Conservation (phyloP, 2,329 filamentous ascomycete genomes). For the Ophiostoma ips region DNA sequence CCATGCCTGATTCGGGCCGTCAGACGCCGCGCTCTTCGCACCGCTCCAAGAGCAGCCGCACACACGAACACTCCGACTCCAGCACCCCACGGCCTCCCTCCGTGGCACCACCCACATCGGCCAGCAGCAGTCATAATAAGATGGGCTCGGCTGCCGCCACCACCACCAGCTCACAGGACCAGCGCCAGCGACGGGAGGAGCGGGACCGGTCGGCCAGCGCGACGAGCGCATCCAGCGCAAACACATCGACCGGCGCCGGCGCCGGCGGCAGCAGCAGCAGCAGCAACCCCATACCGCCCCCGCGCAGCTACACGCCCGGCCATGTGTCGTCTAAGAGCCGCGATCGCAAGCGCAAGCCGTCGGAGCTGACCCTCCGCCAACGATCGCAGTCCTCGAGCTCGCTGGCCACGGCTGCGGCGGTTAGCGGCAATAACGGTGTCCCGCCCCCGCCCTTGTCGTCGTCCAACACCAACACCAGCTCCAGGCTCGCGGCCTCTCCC, state of each 20-base stretch:
- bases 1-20: constrained; percentile 30
- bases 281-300: constrained; percentile 22
- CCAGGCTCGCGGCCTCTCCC: constrained; percentile 13
- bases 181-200: constrained; percentile 15
- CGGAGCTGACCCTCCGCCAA: constrained; percentile 39
- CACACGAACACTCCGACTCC: constrained; percentile 33
- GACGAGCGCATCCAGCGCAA: constrained; percentile 17
- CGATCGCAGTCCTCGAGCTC: constrained; percentile 36
- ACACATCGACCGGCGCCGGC: constrained; percentile 13
- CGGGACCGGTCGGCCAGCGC: constrained; percentile 14
- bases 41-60: constrained; percentile 34
- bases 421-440: background rate
- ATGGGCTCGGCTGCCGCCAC: background rate
- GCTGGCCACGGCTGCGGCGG: constrained; percentile 12
- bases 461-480: background rate
- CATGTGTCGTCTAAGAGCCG: constrained; percentile 46
- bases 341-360: constrained; percentile 33
- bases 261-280: no score
- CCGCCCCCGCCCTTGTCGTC: constrained; percentile 16
- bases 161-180: constrained; percentile 8
- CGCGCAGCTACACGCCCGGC: constrained; percentile 48
- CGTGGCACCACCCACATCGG: background rate
- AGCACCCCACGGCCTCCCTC: constrained; percentile 6
- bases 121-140: no score
- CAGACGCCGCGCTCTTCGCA: constrained; percentile 22